Conservation (phyloP, 2,329 filamentous ascomycete genomes). For the Diaporthe sp. region DNA sequence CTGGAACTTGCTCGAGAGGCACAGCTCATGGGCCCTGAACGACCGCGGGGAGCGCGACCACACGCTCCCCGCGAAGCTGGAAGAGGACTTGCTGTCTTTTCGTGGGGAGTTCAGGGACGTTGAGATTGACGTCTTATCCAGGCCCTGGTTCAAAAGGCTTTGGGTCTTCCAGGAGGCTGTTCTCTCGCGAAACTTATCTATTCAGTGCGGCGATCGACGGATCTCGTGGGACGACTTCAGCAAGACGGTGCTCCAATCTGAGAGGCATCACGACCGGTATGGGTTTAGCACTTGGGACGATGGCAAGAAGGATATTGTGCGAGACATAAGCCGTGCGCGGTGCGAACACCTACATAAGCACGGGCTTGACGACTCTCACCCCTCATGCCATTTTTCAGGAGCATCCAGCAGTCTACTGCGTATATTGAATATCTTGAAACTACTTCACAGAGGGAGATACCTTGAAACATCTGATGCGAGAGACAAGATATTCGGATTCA, state of each 20-base stretch:
- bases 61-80: background rate
- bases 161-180: conserved; percentile 25
- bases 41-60: background rate
- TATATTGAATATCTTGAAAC: background rate
- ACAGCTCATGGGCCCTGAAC: conserved; percentile 28
- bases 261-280: background rate
- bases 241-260: background rate
- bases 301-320: background rate
- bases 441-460: background rate
- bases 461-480: conserved; percentile 16
- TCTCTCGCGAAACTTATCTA: background rate
- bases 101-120: conserved; percentile 8
- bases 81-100: background rate
- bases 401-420: too few relatives aligned
- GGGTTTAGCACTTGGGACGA: conserved; percentile 8
- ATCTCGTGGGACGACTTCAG: conserved; percentile 30
- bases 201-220: conserved; percentile 25
- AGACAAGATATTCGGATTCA: conserved; percentile 26
- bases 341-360: background rate
- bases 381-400: too few relatives aligned
- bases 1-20: conserved; percentile 27
- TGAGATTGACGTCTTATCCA: conserved; percentile 9
- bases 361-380: fast-evolving
- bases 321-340: background rate
- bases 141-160: conserved; percentile 11